These are phyloP conservation scores for Saccharomycopsis sp. DNA, from an alignment of 805 yeast genomes.

Conservation along the genomic window DNA sequence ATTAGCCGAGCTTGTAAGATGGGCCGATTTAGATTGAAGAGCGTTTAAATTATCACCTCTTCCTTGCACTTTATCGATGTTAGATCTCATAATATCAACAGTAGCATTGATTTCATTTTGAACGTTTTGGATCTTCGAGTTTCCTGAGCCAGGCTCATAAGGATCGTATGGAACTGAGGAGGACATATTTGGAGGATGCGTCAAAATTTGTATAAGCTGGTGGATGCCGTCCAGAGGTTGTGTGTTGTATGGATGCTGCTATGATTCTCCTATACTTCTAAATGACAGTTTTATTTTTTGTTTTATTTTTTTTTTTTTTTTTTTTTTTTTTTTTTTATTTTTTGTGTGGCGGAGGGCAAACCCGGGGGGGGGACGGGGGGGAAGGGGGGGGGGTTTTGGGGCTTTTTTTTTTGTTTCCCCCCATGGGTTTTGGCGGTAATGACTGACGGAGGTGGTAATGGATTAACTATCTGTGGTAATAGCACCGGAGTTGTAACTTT, in stretches of 20 bases:
- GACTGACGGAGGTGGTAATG: background rate
- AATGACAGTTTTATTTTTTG: background rate
- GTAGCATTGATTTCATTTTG: constrained; percentile 93
- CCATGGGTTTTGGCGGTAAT: background rate
- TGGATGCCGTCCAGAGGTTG: no score
- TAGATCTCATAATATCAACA: constrained; percentile 95
- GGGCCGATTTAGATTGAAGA: constrained; percentile 89
- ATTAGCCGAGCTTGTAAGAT: constrained; percentile 84
- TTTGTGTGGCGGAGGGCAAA: background rate
- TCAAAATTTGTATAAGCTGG: no score
- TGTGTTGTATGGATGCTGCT: no score
- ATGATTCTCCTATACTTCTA: background rate
- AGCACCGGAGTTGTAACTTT: no score
- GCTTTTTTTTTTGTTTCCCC: no score
- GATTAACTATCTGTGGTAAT: no score
- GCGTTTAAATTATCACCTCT: constrained; percentile 90
- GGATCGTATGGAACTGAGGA: constrained; percentile 83
- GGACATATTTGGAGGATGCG: constrained; percentile 57
- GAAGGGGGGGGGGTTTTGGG: background rate
- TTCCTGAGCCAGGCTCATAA: constrained; percentile 60
- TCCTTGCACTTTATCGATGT: constrained; percentile 91
- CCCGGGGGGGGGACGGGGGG: background rate
- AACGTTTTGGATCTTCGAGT: constrained; percentile 60
- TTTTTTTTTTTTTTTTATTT: no score
- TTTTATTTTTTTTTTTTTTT: no score